phyloP scores from a whole-genome alignment of 805 yeast genomes.

The Pichia nakasei region DNA sequence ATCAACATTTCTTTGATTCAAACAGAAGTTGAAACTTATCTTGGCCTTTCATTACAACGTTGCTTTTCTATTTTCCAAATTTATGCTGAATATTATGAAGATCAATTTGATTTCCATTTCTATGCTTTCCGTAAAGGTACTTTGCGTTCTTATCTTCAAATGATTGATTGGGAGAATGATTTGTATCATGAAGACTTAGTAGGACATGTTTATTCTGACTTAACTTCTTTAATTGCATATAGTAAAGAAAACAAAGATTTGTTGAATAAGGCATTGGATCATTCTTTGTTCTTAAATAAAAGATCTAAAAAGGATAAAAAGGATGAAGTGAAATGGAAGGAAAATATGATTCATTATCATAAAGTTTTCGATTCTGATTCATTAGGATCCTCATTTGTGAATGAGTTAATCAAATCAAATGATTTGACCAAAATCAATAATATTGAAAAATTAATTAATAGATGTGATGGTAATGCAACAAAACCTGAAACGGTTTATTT shows the following conservation, averaged over 20 bases:
- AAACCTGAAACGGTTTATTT: conserved; percentile 9
- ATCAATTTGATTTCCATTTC: conserved; percentile 91
- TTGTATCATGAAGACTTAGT: conserved; percentile 64
- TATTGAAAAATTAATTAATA: conserved; percentile 15
- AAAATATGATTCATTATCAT: conserved; percentile 38
- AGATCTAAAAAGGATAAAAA: conserved; percentile 47
- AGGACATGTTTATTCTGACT: conserved; percentile 60
- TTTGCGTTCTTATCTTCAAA: conserved; percentile 68
- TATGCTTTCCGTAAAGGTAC: conserved; percentile 90
- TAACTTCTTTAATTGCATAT: conserved; percentile 47
- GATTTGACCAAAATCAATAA: conserved; percentile 31
- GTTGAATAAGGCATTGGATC: conserved; percentile 11
- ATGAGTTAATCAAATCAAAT: conserved; percentile 21
- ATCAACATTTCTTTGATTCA: conserved; percentile 32
- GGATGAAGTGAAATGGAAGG: conserved; percentile 46
- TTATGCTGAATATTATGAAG: conserved; percentile 64
- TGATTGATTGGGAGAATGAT: conserved; percentile 75
- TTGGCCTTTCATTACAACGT: conserved; percentile 76
- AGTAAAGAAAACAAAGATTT: conserved; percentile 21
- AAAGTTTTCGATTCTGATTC: conserved; percentile 47
- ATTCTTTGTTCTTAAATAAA: conserved; percentile 14
- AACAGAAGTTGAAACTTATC: conserved; percentile 26
- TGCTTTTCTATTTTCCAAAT: conserved; percentile 56
- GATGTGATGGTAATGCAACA: background rate
- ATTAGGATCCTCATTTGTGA: conserved; percentile 39